These are phyloP conservation scores for Hibiscus trionum DNA, from an alignment of 345 rosid genomes.

Conservation along the genomic window DNA sequence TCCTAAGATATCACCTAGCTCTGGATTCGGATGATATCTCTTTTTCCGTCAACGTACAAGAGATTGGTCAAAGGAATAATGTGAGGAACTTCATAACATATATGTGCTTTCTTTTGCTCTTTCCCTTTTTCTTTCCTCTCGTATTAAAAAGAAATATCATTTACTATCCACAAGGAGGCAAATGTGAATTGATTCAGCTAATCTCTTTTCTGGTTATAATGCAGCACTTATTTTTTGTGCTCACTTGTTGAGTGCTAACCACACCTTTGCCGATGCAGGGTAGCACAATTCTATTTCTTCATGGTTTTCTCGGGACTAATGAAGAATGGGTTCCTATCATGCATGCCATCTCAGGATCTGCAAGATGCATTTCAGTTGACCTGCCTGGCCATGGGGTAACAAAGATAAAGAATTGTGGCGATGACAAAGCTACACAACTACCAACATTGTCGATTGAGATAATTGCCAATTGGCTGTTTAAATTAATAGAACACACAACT, in stretches of 20 bases:
- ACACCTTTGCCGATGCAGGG: slow-evolving; percentile 33
- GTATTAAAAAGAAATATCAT: no score
- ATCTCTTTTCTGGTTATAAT: no score
- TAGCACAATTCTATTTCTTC: slow-evolving; percentile 57
- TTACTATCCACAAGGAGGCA: no score
- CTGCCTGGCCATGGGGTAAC: slow-evolving; percentile 91
- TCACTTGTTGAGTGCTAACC: neutral
- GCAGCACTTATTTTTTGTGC: neutral
- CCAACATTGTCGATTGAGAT: slow-evolving; percentile 51
- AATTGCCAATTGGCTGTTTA: slow-evolving; percentile 34
- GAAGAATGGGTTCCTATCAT: slow-evolving; percentile 88
- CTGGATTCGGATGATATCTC: slow-evolving; percentile 47
- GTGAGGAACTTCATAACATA: slow-evolving; percentile 32
- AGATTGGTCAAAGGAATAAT: slow-evolving; percentile 36
- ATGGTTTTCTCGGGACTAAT: slow-evolving; percentile 87
- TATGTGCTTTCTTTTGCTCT: neutral
- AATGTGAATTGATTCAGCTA: no score
- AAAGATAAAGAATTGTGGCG: slow-evolving; percentile 23
- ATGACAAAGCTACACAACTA: slow-evolving; percentile 18
- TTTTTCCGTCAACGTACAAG: slow-evolving; percentile 41
- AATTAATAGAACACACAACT: slow-evolving; percentile 43
- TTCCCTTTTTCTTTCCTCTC: neutral
- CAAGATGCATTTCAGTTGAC: slow-evolving; percentile 77
- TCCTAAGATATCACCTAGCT: slow-evolving; percentile 33
- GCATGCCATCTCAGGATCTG: slow-evolving; percentile 65